A percentile compares a stretch with the other conserved stretches of the same genome.
phyloP scores from a whole-genome alignment of 352 stramenopile species.

The Phytophthora crassamura region DNA sequence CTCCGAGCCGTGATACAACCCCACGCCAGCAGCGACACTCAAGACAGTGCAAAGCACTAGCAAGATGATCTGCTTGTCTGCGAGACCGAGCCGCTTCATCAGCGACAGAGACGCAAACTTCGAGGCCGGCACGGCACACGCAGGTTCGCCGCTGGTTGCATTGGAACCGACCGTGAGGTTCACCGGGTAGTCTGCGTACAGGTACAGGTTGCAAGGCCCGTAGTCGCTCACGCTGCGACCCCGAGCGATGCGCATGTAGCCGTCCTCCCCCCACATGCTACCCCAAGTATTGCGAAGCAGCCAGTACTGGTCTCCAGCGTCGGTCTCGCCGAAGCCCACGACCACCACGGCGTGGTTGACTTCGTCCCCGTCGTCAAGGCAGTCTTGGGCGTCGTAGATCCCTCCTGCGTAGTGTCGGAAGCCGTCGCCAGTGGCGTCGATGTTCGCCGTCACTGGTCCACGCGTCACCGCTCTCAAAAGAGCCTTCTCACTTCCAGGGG shows the following conservation, averaged over 20 bases:
- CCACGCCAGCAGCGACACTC: constrained; percentile 47
- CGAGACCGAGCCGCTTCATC: constrained; percentile 48
- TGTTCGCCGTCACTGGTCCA: constrained; percentile 80
- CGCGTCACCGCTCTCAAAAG: constrained; percentile 66
- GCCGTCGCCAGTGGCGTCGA: constrained; percentile 74
- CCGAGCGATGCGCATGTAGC: constrained; percentile 81
- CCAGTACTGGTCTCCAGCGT: constrained; percentile 83
- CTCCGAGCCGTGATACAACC: constrained; percentile 55
- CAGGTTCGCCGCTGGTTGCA: constrained; percentile 29
- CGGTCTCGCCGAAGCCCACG: constrained; percentile 84
- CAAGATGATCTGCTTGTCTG: constrained; percentile 40
- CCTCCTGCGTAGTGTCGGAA: constrained; percentile 87
- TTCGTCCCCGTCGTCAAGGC: constrained; percentile 70
- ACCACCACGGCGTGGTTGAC: constrained; percentile 91
- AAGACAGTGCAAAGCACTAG: constrained; percentile 49
- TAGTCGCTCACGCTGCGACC: constrained; percentile 36
- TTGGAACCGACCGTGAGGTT: constrained; percentile 45
- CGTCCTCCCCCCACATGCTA: constrained; percentile 87
- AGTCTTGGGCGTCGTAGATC: constrained; percentile 88
- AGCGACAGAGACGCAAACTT: constrained; percentile 52
- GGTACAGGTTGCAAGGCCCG: constrained; percentile 79
- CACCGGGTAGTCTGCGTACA: constrained; percentile 77
- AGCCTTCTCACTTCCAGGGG: constrained; percentile 58
- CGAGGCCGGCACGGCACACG: constrained; percentile 40
- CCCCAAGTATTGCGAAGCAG: constrained; percentile 92